Evolutionary conservation across 139 green algal genomes (phyloP), one percentile per base, ranked within the genome.

Genomic region (Chlamydomonas asymmetrica): DNA sequence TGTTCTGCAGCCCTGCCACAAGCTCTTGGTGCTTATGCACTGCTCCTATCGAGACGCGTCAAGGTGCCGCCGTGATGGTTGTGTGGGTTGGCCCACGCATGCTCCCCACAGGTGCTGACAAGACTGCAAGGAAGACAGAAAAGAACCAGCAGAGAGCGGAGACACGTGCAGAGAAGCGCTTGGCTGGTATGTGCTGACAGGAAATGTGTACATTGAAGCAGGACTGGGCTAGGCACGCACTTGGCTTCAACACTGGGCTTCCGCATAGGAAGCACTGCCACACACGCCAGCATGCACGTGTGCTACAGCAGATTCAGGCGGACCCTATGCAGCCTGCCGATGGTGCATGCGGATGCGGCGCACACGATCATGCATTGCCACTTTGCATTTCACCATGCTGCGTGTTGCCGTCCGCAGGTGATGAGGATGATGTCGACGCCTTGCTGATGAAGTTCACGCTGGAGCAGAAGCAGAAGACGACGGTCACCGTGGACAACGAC

Each of bases 351-450:
- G n/a, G n/a, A n/a, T n/a, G n/a, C n/a, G n/a, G n/a, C n/a, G n/a
- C n/a, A n/a, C n/a, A n/a, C n/a, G n/a, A n/a, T n/a, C n/a, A n/a
- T n/a, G n/a, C n/a, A n/a, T n/a, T n/a, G n/a, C n/a, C n/a, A n/a
- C n/a, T n/a, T n/a, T n/a, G n/a, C n/a, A n/a, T n/a, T n/a, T n/a
- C n/a, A n/a, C n/a, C n/a, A n/a, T n/a, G n/a, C n/a, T n/a, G n/a
- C n/a, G n/a, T n/a, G n/a, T n/a, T n/a, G n/a, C n/a, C n/a, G n/a
- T n/a, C n/a, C n/a, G n/a, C n/a, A 67, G 80, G 82, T 2, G 85
- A 92, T 34, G 93, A 97, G 74, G 93, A 97, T 59, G 91, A 98
- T 85, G 89, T 98, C 35, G 94, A 98, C 63, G 91, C 91, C 0
- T 71, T 97, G 64, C 82, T 99, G 43, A 82, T 83, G 13, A 80